Percentiles rank a stretch among this genome's conserved stretches.
Conservation (phyloP, 306 rosid species). For the Pueraria montana region DNA sequence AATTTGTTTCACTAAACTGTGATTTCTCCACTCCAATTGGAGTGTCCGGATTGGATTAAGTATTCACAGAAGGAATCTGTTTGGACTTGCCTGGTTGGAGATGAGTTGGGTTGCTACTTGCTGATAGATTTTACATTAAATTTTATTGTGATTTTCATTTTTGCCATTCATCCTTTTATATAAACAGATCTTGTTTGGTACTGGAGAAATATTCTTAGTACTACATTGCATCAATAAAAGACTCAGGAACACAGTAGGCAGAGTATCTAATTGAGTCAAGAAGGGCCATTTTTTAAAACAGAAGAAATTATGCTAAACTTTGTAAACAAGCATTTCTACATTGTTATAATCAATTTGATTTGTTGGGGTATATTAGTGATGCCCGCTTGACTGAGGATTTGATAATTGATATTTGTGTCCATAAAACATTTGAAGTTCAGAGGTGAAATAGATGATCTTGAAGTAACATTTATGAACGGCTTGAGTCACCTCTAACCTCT, state of each 20-base stretch:
- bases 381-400: neutral
- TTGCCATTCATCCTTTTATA: neutral
- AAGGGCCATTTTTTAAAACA: neutral
- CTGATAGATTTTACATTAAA: neutral
- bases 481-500: no score
- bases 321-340: neutral
- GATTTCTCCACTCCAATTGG: constrained; percentile 14
- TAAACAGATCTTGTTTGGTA: neutral
- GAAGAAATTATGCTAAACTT: neutral
- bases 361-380: constrained; percentile 1
- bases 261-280: neutral
- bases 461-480: neutral
- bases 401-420: neutral
- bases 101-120: constrained; percentile 11
- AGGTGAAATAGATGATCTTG: neutral
- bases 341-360: neutral
- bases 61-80: neutral
- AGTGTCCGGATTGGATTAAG: neutral
- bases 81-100: constrained; percentile 13
- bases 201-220: neutral
- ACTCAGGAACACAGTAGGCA: neutral
- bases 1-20: neutral
- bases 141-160: constrained; percentile 23
- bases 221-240: neutral
- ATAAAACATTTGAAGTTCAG: constrained; percentile 3